These are phyloP conservation scores for Penicillium sp. DNA, from an alignment of 2,329 filamentous ascomycete species.

Conservation along the genomic window DNA sequence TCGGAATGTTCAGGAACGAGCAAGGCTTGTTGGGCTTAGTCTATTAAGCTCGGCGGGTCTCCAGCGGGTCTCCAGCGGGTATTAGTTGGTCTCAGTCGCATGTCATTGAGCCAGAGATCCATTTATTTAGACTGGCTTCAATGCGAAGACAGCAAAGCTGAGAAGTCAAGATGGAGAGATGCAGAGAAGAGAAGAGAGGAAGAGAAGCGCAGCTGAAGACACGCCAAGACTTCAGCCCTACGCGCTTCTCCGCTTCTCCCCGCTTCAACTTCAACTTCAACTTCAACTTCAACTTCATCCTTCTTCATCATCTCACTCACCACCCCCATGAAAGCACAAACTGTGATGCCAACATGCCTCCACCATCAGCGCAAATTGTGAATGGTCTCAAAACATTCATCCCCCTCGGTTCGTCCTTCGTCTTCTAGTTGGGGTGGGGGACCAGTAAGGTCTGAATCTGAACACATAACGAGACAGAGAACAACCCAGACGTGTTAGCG, in stretches of 20 bases:
- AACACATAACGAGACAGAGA: constrained; percentile 46
- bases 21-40: too few species aligned
- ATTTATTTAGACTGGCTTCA: too few species aligned
- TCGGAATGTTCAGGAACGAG: too few species aligned
- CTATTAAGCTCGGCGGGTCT: too few species aligned
- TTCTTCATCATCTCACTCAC: background rate
- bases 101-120: too few species aligned
- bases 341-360: constrained; percentile 5
- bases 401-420: constrained; percentile 30
- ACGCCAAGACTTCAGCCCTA: background rate
- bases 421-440: background rate
- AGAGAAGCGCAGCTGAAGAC: too few species aligned
- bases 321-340: background rate
- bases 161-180: too few species aligned
- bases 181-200: too few species aligned
- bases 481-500: constrained; percentile 61
- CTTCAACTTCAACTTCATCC: background rate
- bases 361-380: constrained; percentile 24
- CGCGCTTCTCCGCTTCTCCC: background rate
- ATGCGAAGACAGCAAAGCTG: too few species aligned
- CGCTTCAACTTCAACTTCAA: background rate
- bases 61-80: too few species aligned
- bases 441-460: background rate
- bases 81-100: too few species aligned
- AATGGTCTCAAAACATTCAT: constrained; percentile 39